Conservation (phyloP, 495 filamentous ascomycete genomes). For the Lichenothelia convexa region DNA sequence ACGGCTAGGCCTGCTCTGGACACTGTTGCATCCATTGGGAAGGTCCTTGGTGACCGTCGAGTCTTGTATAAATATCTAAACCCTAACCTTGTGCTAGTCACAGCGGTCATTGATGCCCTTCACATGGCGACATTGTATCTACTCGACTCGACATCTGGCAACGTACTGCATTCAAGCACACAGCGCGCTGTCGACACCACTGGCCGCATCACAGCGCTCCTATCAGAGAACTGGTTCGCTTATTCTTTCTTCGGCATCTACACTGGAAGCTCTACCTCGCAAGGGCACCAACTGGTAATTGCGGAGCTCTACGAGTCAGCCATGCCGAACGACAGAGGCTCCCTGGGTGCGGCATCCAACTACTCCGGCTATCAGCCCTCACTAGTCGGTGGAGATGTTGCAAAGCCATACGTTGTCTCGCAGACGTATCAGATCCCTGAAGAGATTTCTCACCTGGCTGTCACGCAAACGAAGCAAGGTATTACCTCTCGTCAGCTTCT, state of each 20-base stretch:
- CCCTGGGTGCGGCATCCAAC: slow-evolving; percentile 46
- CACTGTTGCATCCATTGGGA: slow-evolving; percentile 84
- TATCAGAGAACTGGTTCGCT: slow-evolving; percentile 91
- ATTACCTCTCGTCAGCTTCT: slow-evolving; percentile 76
- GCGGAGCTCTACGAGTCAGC: slow-evolving; percentile 82
- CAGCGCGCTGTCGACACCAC: slow-evolving; percentile 57
- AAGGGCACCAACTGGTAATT: slow-evolving; percentile 74
- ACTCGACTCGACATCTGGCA: slow-evolving; percentile 72
- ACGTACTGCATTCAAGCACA: slow-evolving; percentile 48
- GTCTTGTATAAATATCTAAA: slow-evolving; percentile 97
- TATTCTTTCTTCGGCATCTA: slow-evolving; percentile 51
- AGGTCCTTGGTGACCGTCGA: slow-evolving; percentile 73
- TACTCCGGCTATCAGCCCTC: slow-evolving; percentile 52
- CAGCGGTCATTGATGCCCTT: slow-evolving; percentile 39
- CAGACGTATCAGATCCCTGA: slow-evolving; percentile 64
- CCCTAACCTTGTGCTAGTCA: slow-evolving; percentile 66
- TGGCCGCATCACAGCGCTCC: slow-evolving; percentile 53
- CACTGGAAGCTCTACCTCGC: slow-evolving; percentile 32
- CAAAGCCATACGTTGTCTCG: slow-evolving; percentile 51
- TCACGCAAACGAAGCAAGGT: slow-evolving; percentile 81
- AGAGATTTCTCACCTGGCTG: slow-evolving; percentile 56
- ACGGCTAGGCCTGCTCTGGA: slow-evolving; percentile 56
- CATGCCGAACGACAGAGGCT: slow-evolving; percentile 67
- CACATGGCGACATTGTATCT: slow-evolving; percentile 53
- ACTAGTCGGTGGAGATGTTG: slow-evolving; percentile 23